Evolutionary conservation across 176 grass and related monocot genomes (phyloP), one percentile per base, ranked within the genome.

Genomic region (Rhynchospora breviuscula): DNA sequence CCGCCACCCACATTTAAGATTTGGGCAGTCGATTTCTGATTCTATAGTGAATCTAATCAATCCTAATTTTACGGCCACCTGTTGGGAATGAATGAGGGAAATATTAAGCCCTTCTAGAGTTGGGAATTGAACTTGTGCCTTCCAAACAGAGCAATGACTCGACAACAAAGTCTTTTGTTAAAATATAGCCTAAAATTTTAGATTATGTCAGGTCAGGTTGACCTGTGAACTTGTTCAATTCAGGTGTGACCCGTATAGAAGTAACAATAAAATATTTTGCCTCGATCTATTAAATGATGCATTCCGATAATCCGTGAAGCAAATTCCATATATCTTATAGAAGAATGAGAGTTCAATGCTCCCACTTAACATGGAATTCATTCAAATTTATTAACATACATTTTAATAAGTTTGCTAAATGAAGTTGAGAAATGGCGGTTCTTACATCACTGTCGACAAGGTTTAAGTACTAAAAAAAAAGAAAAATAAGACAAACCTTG

Each of bases 401-500:
- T 8, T 52, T 52, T 8, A 11, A 52, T 52, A 8, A 52, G 11
- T 52, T 52, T 52, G 7, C 0, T 52, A 10, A 52, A 52, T 52
- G 49, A 52, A 52, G 6, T 52, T 5, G 7, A 52, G 49, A 52
- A 8, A 52, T 52, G 49, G 0, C 49, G 7, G 3, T 8, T 52
- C 9, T 52, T 52, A 11, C 6, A 52, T 52, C 49, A 52, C 49
- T 1, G 1, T 52, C 3, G 15, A 78, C 14, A 33, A 12, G 56
- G 17, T 35, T 35, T 3, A 17, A 56, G 25, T 57, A 62, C 29
- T 53, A 62, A 35, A 57, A 67, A 40, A 62, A 81, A 26, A n/a
- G n/a, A n/a, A 59, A 82, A 87, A 65, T 23, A 71, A 84, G 66
- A 91, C 8, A 59, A 73, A 63, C 40, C 66, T 40, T 29, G 74